Evolutionary conservation across 2,329 filamentous ascomycete species (phyloP).

Genomic region (Scedosporium boydii): DNA sequence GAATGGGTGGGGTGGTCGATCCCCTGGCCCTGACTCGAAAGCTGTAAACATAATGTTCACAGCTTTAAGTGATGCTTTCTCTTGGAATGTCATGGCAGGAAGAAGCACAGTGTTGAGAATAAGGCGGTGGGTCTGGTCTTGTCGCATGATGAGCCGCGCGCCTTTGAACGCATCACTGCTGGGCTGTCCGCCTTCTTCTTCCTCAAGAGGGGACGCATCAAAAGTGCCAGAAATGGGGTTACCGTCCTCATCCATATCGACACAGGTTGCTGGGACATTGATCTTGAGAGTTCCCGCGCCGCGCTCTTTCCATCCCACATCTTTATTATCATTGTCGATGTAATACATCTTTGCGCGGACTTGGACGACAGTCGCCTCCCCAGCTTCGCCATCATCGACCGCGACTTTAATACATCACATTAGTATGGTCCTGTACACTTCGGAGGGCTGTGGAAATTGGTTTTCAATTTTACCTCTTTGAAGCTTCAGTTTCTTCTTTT

Average conservation of each 20-base stretch:
- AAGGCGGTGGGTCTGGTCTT: conserved; percentile 79
- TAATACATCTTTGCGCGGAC: conserved; percentile 79
- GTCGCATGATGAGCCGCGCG: conserved; percentile 77
- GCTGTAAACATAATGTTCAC: conserved; percentile 59
- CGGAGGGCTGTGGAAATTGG: not conserved
- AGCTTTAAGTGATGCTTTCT: conserved; percentile 63
- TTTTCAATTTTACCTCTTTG: conserved; percentile 53
- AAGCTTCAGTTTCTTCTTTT: conserved; percentile 56
- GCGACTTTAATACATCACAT: conserved; percentile 34
- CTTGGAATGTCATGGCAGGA: conserved; percentile 69
- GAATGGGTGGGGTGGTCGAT: conserved; percentile 33
- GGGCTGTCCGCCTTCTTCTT: conserved; percentile 22
- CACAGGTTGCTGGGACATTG: conserved; percentile 56
- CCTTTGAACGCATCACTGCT: conserved; percentile 31
- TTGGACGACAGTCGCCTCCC: conserved; percentile 65
- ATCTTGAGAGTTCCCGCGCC: conserved; percentile 77
- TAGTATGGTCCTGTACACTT: not conserved
- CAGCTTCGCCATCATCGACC: conserved; percentile 80
- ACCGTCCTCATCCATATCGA: conserved; percentile 44
- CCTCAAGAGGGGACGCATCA: conserved; percentile 41
- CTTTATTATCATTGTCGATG: conserved; percentile 58
- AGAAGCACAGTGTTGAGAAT: conserved; percentile 78
- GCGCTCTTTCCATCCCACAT: conserved; percentile 78
- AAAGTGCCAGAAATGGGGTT: conserved; percentile 42
- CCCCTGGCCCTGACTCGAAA: conserved; percentile 41